phyloP scores from a whole-genome alignment of 1,139 yeast species.

The Nakaseomyces kungkrabaensis region DNA sequence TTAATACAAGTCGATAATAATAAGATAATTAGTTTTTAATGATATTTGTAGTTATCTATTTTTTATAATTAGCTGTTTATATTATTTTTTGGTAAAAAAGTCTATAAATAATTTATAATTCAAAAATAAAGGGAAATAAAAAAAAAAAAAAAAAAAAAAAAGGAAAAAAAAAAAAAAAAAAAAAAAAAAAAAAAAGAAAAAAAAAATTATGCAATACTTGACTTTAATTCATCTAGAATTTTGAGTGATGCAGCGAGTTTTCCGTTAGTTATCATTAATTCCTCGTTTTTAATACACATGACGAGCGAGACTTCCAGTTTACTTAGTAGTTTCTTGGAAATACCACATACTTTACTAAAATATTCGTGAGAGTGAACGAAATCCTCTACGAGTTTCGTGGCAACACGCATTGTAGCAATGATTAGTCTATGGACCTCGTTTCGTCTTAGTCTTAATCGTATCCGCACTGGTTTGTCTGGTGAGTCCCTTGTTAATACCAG shows the following conservation, averaged over 20 bases:
- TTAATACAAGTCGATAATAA: no score
- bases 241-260: conserved; percentile 12
- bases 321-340: conserved; percentile 36
- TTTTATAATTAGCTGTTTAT: no score
- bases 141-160: background rate
- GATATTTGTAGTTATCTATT: no score
- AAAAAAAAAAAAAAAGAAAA: background rate
- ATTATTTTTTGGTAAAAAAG: no score
- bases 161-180: background rate
- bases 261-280: conserved; percentile 16
- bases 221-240: conserved; percentile 12
- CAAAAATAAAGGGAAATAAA: background rate
- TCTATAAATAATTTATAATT: no score
- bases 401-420: conserved; percentile 40
- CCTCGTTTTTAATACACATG: conserved; percentile 20
- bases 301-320: conserved; percentile 41
- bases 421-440: conserved; percentile 39
- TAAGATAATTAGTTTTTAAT: no score
- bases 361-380: conserved; percentile 40
- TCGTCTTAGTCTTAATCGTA: conserved; percentile 20
- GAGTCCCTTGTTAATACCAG: conserved; percentile 33
- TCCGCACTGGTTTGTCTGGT: conserved; percentile 29
- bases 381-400: conserved; percentile 45
- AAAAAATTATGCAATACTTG: background rate
- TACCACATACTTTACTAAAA: conserved; percentile 46